Conservation (phyloP, 1,284 basidiomycete species). For the Ustilago vetiveriae region DNA sequence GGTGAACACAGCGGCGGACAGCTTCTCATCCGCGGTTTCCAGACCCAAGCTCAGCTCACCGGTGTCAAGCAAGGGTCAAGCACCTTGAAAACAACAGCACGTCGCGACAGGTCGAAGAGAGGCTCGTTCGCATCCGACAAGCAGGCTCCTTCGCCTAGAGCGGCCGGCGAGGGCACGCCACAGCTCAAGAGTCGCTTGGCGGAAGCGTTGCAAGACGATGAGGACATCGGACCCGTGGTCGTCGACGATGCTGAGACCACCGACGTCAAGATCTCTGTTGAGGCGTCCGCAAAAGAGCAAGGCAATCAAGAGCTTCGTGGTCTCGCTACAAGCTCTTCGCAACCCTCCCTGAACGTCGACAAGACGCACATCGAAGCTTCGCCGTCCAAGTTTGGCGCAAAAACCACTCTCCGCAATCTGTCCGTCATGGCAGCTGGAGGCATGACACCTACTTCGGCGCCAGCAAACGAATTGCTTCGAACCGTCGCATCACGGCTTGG, state of each 20-base stretch:
- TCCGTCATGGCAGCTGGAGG: conserved; percentile 30
- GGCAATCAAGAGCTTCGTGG: background rate
- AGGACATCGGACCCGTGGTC: conserved; percentile 16
- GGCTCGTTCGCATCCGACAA: conserved; percentile 24
- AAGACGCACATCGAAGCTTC: conserved; percentile 30
- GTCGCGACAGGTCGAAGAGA: conserved; percentile 9
- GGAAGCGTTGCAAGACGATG: conserved; percentile 23
- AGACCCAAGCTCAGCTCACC: conserved; percentile 32
- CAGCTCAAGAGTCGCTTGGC: conserved; percentile 23
- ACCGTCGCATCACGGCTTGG: conserved; percentile 43
- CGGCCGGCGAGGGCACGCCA: conserved; percentile 13
- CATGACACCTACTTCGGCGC: conserved; percentile 23
- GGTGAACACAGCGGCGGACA: conserved; percentile 55
- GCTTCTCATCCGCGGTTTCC: conserved; percentile 44
- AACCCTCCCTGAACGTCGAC: conserved; percentile 34
- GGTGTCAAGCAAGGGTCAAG: conserved; percentile 24
- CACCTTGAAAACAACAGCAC: background rate
- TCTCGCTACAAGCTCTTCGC: conserved; percentile 22
- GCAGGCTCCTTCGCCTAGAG: conserved; percentile 7
- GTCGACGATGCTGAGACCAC: conserved; percentile 39
- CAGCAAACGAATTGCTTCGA: conserved; percentile 46
- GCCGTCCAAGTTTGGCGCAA: conserved; percentile 21
- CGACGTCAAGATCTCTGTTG: conserved; percentile 24
- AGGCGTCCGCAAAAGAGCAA: background rate
- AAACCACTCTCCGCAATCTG: conserved; percentile 22